These are phyloP conservation scores for Leucocoprinus birnbaumii DNA, from an alignment of 768 basidiomycete species.

Conservation along the genomic window DNA sequence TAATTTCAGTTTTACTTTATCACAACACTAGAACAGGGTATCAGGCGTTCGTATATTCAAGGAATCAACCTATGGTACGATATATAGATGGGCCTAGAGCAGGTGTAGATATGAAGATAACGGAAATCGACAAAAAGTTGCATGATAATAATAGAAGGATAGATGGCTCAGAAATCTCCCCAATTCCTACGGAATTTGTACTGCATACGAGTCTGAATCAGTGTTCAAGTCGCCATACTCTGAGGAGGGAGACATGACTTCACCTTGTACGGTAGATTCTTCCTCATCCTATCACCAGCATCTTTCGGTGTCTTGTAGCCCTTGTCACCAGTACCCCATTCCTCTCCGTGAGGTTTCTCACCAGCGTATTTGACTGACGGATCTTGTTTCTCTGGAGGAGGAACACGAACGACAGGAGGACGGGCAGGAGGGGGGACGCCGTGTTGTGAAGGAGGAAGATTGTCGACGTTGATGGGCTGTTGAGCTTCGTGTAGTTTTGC, in stretches of 20 bases:
- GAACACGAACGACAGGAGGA: conserved; percentile 52
- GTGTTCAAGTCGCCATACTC: conserved; percentile 26
- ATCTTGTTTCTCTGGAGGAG: conserved; percentile 70
- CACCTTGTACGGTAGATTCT: conserved; percentile 90
- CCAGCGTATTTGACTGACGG: conserved; percentile 59
- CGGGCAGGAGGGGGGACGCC: conserved; percentile 22
- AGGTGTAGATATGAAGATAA: not conserved
- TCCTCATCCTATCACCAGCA: conserved; percentile 76
- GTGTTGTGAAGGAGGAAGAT: conserved; percentile 1
- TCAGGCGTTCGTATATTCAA: not conserved
- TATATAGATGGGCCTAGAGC: conserved; percentile 1
- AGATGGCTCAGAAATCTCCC: conserved; percentile 69
- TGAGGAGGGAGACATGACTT: conserved; percentile 11
- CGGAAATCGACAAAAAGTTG: not conserved
- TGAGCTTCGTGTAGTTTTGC: conserved; percentile 16
- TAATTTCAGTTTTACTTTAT: not conserved
- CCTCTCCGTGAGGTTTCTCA: conserved; percentile 55
- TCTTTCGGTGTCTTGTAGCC: conserved; percentile 74
- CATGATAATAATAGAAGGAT: conserved; percentile 12
- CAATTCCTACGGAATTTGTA: conserved; percentile 88
- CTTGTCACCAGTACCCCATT: conserved; percentile 69
- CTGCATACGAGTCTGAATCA: conserved; percentile 65
- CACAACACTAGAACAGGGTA: not conserved
- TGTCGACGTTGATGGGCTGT: not conserved
- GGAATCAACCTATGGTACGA: conserved; percentile 1